A percentile compares a stretch with the other conserved stretches of the same genome.
Evolutionary conservation across 495 filamentous ascomycete genomes (phyloP).

Genomic region (Daldinia vernicosa): DNA sequence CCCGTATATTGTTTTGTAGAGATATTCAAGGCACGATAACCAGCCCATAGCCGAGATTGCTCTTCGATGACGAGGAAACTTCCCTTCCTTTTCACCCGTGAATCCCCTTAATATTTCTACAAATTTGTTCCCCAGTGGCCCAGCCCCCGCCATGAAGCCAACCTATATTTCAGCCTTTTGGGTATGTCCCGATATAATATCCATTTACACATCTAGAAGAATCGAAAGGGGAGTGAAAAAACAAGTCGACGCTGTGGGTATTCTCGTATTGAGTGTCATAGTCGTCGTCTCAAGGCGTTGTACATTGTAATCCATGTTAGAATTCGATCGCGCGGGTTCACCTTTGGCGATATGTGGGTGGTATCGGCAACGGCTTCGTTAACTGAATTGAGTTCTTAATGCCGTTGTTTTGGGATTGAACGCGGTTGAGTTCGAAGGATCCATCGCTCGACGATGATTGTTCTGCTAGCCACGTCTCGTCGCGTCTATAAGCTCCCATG

Average conservation of each 20-base stretch:
- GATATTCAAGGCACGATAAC: conserved; percentile 12
- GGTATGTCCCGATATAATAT: conserved; percentile 29
- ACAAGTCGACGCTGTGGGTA: conserved; percentile 4
- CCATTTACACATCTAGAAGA: conserved; percentile 32
- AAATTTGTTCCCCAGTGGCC: conserved; percentile 16
- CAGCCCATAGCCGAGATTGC: conserved; percentile 22
- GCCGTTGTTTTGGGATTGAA: conserved; percentile 9
- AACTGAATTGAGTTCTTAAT: conserved; percentile 9
- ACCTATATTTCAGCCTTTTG: conserved; percentile 12
- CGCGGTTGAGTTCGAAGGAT: conserved; percentile 24
- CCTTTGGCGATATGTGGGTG: conserved; percentile 10
- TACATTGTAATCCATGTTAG: neutral
- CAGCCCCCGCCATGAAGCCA: conserved; percentile 25
- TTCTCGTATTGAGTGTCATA: conserved; percentile 1
- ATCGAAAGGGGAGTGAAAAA: conserved; percentile 14
- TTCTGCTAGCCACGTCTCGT: conserved; percentile 41
- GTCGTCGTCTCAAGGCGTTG: neutral
- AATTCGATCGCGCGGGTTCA: neutral
- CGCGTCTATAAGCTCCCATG: neutral
- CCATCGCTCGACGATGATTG: conserved; percentile 35
- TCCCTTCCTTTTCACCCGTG: conserved; percentile 10
- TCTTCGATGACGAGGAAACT: conserved; percentile 4
- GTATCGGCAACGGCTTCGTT: conserved; percentile 23
- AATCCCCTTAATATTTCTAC: conserved; percentile 11
- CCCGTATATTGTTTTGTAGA: conserved; percentile 14